A percentile compares a stretch with the other conserved stretches of the same genome.
phyloP scores from a whole-genome alignment of 306 rosid genomes.

The Cucumis cinereus region DNA sequence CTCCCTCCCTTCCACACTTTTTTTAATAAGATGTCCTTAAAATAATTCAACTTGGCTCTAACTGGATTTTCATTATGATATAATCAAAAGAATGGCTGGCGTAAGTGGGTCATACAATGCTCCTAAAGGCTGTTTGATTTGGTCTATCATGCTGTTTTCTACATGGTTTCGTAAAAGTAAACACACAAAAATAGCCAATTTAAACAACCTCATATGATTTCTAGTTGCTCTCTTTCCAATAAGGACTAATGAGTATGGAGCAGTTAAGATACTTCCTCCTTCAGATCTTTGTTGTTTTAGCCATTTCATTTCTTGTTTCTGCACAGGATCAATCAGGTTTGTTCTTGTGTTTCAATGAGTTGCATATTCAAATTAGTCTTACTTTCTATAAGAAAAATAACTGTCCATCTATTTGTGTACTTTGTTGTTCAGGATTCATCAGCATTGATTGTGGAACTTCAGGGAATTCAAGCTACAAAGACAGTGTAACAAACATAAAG shows the following conservation, averaged over 20 bases:
- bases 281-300: constrained; percentile 1
- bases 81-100: not conserved
- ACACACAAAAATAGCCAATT: not conserved
- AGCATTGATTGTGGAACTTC: constrained; percentile 24
- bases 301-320: constrained; percentile 9
- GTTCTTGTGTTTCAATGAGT: not conserved
- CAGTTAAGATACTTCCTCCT: constrained; percentile 1
- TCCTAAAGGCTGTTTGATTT: not conserved
- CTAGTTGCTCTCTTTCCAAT: not conserved
- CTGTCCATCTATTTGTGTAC: not conserved
- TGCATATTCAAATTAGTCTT: not conserved
- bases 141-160: not conserved
- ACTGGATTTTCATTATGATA: not conserved
- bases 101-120: not conserved
- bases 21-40: not conserved
- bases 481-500: constrained; percentile 10
- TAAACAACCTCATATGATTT: not conserved
- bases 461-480: constrained; percentile 12
- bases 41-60: constrained; percentile 5
- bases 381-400: not conserved
- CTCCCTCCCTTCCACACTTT: not conserved
- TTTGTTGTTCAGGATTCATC: constrained; percentile 17
- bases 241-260: not conserved
- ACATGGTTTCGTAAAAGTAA: not conserved
- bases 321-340: constrained; percentile 22